Conservation (phyloP, 441 rosid genomes). For the Mallotus japonicus region DNA sequence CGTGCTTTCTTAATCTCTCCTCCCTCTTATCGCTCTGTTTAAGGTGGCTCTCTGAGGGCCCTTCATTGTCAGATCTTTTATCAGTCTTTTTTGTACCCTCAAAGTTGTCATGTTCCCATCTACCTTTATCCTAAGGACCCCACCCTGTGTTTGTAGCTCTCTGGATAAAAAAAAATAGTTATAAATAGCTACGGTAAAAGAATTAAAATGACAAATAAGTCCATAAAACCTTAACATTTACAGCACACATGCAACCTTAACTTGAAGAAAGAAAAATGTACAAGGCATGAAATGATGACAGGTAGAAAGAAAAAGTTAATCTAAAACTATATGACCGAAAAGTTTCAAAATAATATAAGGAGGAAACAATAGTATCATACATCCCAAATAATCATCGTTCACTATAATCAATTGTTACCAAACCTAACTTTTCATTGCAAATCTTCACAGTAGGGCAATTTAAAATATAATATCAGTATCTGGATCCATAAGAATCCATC, state of each 20-base stretch:
- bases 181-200: conserved; percentile 15
- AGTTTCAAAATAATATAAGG: neutral
- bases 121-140: conserved; percentile 69
- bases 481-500: neutral
- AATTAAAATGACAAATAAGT: neutral
- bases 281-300: neutral
- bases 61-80: conserved; percentile 36
- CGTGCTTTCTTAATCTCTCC: conserved; percentile 29
- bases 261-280: neutral
- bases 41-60: conserved; percentile 25
- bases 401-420: neutral
- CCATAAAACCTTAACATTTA: neutral
- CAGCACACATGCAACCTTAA: neutral
- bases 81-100: conserved; percentile 45
- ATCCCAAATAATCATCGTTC: neutral
- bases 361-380: neutral
- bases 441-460: neutral
- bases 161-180: conserved; percentile 35
- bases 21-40: conserved; percentile 33
- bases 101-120: conserved; percentile 71
- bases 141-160: conserved; percentile 97
- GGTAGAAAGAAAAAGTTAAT: neutral
- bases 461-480: neutral
- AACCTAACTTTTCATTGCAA: conserved; percentile 10
- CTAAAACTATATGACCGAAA: neutral